Conservation (phyloP, 2,329 filamentous ascomycete species). For the Hymenoscyphus fructigenus region DNA sequence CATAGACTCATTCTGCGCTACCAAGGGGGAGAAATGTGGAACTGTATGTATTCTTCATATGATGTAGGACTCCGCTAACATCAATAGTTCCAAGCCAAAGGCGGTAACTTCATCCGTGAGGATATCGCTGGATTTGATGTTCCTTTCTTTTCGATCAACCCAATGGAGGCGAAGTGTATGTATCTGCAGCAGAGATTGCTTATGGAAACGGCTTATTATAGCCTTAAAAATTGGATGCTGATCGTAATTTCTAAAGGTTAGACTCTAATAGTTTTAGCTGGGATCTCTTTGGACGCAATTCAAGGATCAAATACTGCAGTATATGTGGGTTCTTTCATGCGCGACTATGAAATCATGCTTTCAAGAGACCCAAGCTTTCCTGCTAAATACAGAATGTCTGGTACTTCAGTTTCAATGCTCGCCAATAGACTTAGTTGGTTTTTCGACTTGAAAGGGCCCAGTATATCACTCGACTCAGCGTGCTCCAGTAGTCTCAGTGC, state of each 20-base stretch:
- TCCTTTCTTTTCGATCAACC: constrained; percentile 23
- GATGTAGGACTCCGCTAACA: too few species aligned
- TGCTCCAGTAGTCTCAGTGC: not conserved
- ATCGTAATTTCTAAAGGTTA: not conserved
- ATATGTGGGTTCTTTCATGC: not conserved
- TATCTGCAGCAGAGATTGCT: constrained; percentile 49
- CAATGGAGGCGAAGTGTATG: constrained; percentile 31
- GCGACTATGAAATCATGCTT: not conserved
- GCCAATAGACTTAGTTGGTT: not conserved
- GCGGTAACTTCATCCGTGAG: too few species aligned
- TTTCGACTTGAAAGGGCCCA: not conserved
- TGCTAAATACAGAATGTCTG: not conserved
- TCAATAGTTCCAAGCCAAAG: too few species aligned
- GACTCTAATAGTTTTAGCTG: not conserved
- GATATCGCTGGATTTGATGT: not conserved
- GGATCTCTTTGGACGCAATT: not conserved
- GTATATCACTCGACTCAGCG: not conserved
- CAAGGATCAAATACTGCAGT: not conserved
- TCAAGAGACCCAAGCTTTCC: too few species aligned
- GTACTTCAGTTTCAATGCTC: not conserved
- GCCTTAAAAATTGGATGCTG: constrained; percentile 20
- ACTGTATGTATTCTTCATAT: too few species aligned
- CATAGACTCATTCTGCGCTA: too few species aligned
- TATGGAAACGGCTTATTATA: constrained; percentile 10
- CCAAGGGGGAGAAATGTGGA: too few species aligned